Percentiles rank a stretch among this genome's conserved stretches.
These are phyloP conservation scores for Paraurostyla sp. DNA, from an alignment of 73 alveolate genomes.

Conservation along the genomic window DNA sequence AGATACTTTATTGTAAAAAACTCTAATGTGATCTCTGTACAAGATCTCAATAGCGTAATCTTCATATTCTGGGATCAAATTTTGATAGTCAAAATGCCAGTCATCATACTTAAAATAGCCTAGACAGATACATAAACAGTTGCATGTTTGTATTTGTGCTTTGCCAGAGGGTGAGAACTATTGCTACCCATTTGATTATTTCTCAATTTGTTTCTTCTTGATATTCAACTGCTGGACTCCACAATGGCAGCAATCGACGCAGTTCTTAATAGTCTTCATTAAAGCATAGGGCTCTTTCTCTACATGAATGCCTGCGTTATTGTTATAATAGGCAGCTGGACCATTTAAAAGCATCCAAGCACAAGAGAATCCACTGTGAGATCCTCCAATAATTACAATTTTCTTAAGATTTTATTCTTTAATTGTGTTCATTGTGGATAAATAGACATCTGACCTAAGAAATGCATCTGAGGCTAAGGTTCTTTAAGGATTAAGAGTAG, in stretches of 20 bases:
- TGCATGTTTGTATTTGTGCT: neutral
- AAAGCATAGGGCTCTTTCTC: constrained; percentile 40
- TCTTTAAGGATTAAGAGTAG: neutral
- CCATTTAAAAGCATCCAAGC: constrained; percentile 80
- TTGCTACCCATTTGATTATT: too few species aligned
- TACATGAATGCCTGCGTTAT: constrained; percentile 36
- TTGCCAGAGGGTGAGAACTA: neutral
- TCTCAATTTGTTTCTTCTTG: neutral
- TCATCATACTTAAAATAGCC: constrained; percentile 47
- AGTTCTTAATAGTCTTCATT: constrained; percentile 50
- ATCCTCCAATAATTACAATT: constrained; percentile 79
- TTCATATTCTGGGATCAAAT: constrained; percentile 51
- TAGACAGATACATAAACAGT: constrained; percentile 45
- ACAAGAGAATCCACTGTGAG: constrained; percentile 79
- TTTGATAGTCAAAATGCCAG: constrained; percentile 34
- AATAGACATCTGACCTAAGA: constrained; percentile 37
- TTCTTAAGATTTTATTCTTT: constrained; percentile 29
- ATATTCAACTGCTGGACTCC: constrained; percentile 1
- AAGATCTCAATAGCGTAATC: constrained; percentile 66
- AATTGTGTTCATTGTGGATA: neutral
- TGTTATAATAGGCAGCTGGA: constrained; percentile 63
- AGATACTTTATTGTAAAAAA: constrained; percentile 61
- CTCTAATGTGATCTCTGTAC: constrained; percentile 73
- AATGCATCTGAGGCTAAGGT: constrained; percentile 53
- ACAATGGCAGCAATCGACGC: constrained; percentile 56